Base-by-base conservation (phyloP, 768 basidiomycete genomes). In the Mycena belliarum region DNA sequence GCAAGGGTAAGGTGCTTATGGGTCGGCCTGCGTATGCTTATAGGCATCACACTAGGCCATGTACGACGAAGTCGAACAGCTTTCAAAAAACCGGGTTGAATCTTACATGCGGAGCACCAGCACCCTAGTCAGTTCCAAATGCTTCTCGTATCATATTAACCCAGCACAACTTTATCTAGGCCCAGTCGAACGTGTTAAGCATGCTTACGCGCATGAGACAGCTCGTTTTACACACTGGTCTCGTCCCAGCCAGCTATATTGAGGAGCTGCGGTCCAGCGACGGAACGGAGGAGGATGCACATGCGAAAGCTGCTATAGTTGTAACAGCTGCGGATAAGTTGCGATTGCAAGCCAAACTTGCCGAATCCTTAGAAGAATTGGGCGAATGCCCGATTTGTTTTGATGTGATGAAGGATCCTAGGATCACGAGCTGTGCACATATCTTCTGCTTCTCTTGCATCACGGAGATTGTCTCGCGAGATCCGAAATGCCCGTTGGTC, bases 181-280 rank as follows among this genome's bases (percentile, higher is more conserved):
- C 84, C 0, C 83, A 86, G 55, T 83, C 83, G 2, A 87, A 88
- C 64, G 84, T 91, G 15, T 71, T 93, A 35, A 87, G 88, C 59
- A 85, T 94, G 80, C 80, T 94, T n/a, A 93, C 91, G 9, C 88
- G 93, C 18, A 76, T 95, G 69, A 84, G 93, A 28, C 93, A 95
- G 71, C 74, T 94, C 20, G 88, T 82, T 18, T 80, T 93, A 24
- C 91, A 95, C 66, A 89, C 92, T 0, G 84, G 83, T 2, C 77
- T 95, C 24, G 74, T 93, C 47, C 93, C 93, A 5, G 60, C 73
- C 9, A 78, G 84, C 59, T 95, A 93, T 65, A 68, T 92, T 12
- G 84, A 89, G 40, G 79, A 88, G 59, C 77, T 93, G 43, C 74
- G 74, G 33, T 64, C 67, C n/a, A 70, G 66, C 20, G 76, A 77